phyloP scores from a whole-genome alignment of 257 asterid species.

The Rhazya stricta region DNA sequence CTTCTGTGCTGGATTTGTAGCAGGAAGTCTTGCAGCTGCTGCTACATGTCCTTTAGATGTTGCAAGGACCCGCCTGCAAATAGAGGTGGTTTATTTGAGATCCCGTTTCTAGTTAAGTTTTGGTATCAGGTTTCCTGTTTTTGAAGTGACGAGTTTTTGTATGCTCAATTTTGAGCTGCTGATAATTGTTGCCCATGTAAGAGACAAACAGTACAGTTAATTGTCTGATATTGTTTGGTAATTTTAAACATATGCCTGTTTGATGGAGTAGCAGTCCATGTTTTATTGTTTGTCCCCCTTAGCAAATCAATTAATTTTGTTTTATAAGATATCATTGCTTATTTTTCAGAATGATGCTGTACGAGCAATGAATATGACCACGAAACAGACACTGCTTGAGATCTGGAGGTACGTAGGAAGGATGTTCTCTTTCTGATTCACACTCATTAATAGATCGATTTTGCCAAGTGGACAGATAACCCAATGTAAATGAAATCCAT shows the following conservation, averaged over 20 bases:
- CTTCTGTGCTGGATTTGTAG: conserved; percentile 68
- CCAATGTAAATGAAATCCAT: no score
- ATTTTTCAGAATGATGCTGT: conserved; percentile 55
- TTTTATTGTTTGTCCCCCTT: background rate
- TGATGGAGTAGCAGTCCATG: no score
- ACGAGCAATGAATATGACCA: conserved; percentile 63
- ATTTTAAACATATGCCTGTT: background rate
- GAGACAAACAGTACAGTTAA: background rate
- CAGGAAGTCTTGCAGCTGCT: conserved; percentile 86
- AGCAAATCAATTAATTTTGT: background rate
- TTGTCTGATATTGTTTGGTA: background rate
- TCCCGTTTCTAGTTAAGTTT: background rate
- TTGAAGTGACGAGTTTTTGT: background rate
- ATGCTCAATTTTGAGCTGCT: background rate
- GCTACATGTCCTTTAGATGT: conserved; percentile 78
- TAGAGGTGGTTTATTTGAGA: conserved; percentile 47
- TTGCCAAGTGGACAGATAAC: no score
- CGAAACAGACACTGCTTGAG: conserved; percentile 55
- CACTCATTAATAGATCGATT: no score
- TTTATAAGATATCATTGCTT: conserved; percentile 11
- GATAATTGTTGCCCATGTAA: background rate
- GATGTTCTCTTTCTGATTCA: background rate
- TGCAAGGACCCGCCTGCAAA: conserved; percentile 77
- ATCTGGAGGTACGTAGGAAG: conserved; percentile 64
- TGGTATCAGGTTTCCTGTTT: background rate